Conservation (phyloP, 257 asterid genomes). For the Penstemon eatonii region DNA sequence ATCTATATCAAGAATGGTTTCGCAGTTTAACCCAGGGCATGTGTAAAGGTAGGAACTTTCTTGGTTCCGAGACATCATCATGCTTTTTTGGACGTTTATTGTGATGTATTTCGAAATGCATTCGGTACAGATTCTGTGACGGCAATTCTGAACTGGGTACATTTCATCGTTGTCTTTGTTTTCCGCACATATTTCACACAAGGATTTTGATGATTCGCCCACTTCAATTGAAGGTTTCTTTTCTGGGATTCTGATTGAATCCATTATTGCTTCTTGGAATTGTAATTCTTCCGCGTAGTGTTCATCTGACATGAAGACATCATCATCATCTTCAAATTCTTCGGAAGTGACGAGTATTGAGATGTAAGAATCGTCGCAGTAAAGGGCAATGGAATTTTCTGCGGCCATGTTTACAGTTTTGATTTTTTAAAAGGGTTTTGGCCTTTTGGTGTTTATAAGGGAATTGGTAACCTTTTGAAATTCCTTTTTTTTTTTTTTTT, state of each 20-base stretch:
- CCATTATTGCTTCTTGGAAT: constrained; percentile 42
- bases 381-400: constrained; percentile 14
- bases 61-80: no score
- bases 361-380: constrained; percentile 29
- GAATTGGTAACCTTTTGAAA: not conserved
- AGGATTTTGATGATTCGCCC: constrained; percentile 25
- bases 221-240: not conserved
- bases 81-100: constrained; percentile 24
- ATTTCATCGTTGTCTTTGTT: constrained; percentile 31
- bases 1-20: constrained; percentile 29
- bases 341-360: constrained; percentile 15
- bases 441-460: not conserved
- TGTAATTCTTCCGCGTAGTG: constrained; percentile 39
- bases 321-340: not conserved
- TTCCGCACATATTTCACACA: constrained; percentile 62
- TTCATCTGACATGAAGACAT: constrained; percentile 26
- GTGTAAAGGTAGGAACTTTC: not conserved
- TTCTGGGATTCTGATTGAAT: constrained; percentile 20
- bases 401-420: constrained; percentile 6
- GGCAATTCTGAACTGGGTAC: constrained; percentile 38
- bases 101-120: constrained; percentile 51
- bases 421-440: not conserved
- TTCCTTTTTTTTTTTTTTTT: no score
- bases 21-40: constrained; percentile 60
- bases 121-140: constrained; percentile 44